A percentile compares a stretch with the other conserved stretches of the same genome.
Evolutionary conservation across 2,329 filamentous ascomycete species (phyloP).

Genomic region (Cordyceps militaris): DNA sequence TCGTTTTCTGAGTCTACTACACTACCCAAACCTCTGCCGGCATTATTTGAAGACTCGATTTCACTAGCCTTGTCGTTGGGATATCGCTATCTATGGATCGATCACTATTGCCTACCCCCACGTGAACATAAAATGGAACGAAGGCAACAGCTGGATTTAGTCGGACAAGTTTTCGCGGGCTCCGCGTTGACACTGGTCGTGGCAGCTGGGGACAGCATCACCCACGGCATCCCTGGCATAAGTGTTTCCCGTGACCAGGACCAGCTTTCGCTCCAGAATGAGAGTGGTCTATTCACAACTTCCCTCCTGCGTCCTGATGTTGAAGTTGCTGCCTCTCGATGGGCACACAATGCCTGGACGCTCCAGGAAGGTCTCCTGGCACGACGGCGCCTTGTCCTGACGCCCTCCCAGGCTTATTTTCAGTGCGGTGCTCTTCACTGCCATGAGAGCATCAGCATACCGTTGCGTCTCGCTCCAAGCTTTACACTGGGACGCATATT

Average conservation of each 20-base stretch:
- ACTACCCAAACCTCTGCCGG: constrained; percentile 23
- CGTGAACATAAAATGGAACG: constrained; percentile 20
- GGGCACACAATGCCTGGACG: constrained; percentile 30
- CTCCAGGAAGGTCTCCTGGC: constrained; percentile 31
- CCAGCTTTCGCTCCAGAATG: constrained; percentile 29
- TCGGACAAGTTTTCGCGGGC: constrained; percentile 28
- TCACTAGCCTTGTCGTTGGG: constrained; percentile 25
- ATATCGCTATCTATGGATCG: constrained; percentile 32
- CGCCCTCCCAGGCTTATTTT: constrained; percentile 31
- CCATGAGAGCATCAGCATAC: constrained; percentile 29
- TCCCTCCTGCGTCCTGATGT: constrained; percentile 29
- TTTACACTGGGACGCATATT: constrained; percentile 29
- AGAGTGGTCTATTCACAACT: constrained; percentile 28
- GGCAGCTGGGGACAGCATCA: constrained; percentile 25
- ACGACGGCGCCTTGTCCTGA: constrained; percentile 30
- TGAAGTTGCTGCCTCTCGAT: constrained; percentile 28
- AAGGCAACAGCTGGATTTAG: constrained; percentile 23
- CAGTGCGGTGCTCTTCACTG: constrained; percentile 32
- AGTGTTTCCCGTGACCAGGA: constrained; percentile 25
- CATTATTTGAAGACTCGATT: constrained; percentile 28
- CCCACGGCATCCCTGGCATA: constrained; percentile 29
- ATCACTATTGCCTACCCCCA: constrained; percentile 29
- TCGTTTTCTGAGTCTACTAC: constrained; percentile 11
- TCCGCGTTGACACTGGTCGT: constrained; percentile 29
- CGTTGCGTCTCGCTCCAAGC: constrained; percentile 25